Evolutionary conservation across 306 rosid species (phyloP).

Genomic region (Crotalaria pallida): DNA sequence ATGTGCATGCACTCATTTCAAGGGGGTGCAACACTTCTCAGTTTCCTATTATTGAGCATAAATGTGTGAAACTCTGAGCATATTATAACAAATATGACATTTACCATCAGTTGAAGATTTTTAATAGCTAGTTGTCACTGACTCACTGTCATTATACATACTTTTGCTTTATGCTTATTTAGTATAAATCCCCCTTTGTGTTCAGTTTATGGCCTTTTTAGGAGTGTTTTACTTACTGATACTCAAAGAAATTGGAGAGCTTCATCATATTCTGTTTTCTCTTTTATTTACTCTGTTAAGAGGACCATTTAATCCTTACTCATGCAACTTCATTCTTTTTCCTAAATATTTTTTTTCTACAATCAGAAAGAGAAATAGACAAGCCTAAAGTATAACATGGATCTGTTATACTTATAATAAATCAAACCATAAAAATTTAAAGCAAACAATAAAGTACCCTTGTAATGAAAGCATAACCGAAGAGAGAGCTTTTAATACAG

Average conservation of each 20-base stretch:
- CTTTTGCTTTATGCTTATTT: background rate
- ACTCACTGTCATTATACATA: background rate
- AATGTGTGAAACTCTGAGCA: background rate
- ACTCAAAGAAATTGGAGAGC: background rate
- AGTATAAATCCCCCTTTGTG: background rate
- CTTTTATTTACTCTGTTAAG: background rate
- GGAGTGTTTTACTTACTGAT: background rate
- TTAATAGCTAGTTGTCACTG: background rate
- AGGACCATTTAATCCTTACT: background rate
- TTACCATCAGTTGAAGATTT: conserved; percentile 1
- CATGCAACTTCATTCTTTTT: background rate
- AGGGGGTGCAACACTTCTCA: no score
- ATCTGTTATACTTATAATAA: background rate
- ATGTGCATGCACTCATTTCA: no score
- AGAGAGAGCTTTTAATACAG: conserved; percentile 49
- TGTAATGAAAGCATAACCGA: conserved; percentile 56
- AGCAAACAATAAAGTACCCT: conserved; percentile 36
- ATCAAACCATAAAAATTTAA: background rate
- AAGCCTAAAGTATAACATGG: background rate
- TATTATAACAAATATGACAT: background rate
- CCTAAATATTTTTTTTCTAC: background rate
- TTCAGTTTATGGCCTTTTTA: background rate
- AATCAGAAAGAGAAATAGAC: background rate
- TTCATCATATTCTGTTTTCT: background rate
- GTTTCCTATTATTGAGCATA: background rate